Conservation (phyloP, 108 stramenopile species). For the Mayamaea pseudoterrestris region DNA sequence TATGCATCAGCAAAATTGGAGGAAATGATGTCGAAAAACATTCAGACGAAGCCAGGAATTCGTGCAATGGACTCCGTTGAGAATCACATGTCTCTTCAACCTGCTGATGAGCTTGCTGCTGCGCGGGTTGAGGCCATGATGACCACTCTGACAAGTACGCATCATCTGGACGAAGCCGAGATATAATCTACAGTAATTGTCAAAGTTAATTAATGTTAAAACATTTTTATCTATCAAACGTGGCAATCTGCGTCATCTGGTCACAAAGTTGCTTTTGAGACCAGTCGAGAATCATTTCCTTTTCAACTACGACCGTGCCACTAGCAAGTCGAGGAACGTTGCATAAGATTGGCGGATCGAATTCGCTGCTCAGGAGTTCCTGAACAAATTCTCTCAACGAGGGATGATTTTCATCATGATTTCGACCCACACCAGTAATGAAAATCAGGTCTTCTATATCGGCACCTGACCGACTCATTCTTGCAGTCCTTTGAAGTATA, state of each 20-base stretch:
- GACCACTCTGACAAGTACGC: constrained; percentile 22
- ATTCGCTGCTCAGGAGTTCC: constrained; percentile 27
- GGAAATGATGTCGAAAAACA: constrained; percentile 25
- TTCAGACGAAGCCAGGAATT: neutral
- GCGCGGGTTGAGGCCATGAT: constrained; percentile 66
- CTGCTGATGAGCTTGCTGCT: constrained; percentile 50
- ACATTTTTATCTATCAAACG: neutral
- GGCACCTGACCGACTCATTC: too few relatives aligned
- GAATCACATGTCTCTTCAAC: too few relatives aligned
- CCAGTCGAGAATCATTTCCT: neutral
- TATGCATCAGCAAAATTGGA: constrained; percentile 51
- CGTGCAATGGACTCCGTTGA: neutral
- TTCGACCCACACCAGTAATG: constrained; percentile 55
- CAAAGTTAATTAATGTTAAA: neutral
- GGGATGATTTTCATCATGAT: constrained; percentile 5
- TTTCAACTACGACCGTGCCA: constrained; percentile 19
- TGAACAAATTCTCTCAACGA: constrained; percentile 38
- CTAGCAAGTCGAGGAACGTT: constrained; percentile 28
- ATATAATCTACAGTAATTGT: constrained; percentile 5
- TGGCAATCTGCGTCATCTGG: neutral
- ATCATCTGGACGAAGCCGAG: constrained; percentile 9
- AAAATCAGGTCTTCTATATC: constrained; percentile 40
- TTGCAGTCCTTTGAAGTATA: constrained; percentile 24
- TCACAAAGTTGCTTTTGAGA: neutral
- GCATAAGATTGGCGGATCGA: constrained; percentile 31